Base-by-base conservation (phyloP, 2,329 filamentous ascomycete genomes). In the Monilinia fructicola region DNA sequence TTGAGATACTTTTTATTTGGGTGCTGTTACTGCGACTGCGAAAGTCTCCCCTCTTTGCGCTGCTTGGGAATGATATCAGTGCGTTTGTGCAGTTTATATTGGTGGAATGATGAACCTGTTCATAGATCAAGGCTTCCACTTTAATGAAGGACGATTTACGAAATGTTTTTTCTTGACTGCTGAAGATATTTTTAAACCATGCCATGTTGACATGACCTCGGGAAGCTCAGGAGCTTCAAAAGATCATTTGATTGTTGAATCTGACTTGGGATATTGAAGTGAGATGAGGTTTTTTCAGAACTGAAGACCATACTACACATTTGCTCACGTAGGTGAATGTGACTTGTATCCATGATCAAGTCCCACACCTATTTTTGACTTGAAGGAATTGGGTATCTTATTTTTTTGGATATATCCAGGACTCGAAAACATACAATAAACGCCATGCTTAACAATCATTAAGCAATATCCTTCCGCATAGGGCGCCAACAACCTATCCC, bases 41-140 rank as follows among this genome's bases (percentile, higher is more conserved):
- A 40, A 56, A 64, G 21, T 64, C 65, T 67, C 65, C 63, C 54
- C 65, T 67, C 60, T 58, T 40, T 40, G 31, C 44, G 31, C 28
- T 61, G 46, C n/a, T 61, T 50, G 58, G 14, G 31, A 21, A 38
- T n/a, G 58, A 61, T 38, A 61, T 61, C 58, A 50, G 4, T 66
- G 38, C 54, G 53, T 26, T 63, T 54, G 10, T 42, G 48, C n/a
- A 63, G 48, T 53, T 35, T 23, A 42, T 42, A n/a, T 54, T 42
- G 35, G 60, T 18, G 31, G n/a, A 18, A 42, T 31, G 48, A 63
- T 54, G 35, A 23, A 40, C 21, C 63, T 52, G 10, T 59, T 50
- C 16, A 35, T 58, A 58, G 42, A 59, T 18, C 18, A n/a, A 48
- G 28, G 42, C 5, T 58, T 31, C 23, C 44, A 42, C 40, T 40